Percentiles rank a stretch among this genome's conserved stretches.
Conservation (phyloP, 2,329 filamentous ascomycete species). For the Beauveria bassiana region DNA sequence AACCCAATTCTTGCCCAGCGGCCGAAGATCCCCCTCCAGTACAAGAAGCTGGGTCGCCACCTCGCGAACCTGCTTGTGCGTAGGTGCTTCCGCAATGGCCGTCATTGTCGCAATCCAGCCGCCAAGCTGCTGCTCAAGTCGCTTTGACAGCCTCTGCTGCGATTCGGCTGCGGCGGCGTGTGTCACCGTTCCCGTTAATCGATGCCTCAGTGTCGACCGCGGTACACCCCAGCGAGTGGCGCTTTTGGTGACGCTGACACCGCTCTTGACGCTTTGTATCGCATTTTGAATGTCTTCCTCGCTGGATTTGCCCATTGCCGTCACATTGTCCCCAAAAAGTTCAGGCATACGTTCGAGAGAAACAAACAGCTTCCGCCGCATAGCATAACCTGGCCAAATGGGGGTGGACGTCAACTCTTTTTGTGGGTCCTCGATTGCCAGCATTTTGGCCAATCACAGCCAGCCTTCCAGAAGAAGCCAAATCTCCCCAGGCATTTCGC, state of each 20-base stretch:
- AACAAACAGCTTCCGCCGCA: not conserved
- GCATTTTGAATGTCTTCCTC: not conserved
- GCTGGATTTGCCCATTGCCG: not conserved
- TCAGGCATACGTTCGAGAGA: not conserved
- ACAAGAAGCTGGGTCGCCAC: slow-evolving; percentile 8
- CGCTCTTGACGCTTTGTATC: not conserved
- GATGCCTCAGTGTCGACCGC: not conserved
- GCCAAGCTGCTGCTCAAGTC: slow-evolving; percentile 8
- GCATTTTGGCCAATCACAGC: not conserved
- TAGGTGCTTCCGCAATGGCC: not conserved
- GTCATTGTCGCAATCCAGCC: slow-evolving; percentile 7
- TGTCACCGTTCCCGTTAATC: not conserved
- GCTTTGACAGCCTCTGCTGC: slow-evolving; percentile 8
- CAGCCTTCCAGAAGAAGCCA: not conserved
- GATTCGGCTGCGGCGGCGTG: not conserved
- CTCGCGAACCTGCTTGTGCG: slow-evolving; percentile 7
- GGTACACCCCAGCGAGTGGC: not conserved
- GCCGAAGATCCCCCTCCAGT: slow-evolving; percentile 1
- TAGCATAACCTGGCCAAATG: not conserved
- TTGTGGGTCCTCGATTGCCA: not conserved
- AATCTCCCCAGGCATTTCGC: not conserved
- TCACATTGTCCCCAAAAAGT: not conserved
- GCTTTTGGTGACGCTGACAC: not conserved
- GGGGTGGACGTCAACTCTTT: not conserved
- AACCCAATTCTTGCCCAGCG: slow-evolving; percentile 10